Evolutionary conservation across 1,284 basidiomycete species (phyloP), one percentile per base, ranked within the genome.

Genomic region (Apiotrichum laibachii): DNA sequence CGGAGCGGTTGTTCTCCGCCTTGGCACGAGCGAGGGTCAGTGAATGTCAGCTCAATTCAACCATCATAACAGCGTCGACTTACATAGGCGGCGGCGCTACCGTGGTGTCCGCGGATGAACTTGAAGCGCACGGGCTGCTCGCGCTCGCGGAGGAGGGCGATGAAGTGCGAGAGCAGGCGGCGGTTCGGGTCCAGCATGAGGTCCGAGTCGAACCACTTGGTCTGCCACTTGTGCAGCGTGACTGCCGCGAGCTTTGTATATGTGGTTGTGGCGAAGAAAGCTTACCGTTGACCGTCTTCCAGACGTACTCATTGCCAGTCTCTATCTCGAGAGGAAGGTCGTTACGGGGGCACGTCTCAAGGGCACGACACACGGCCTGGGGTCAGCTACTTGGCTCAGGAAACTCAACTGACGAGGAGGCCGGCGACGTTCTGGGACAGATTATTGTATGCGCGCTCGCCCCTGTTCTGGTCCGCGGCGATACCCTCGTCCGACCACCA

Each of bases 101-200:
- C 47, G 18, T 34, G 33, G 34, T 49, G 47, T 5, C 47, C 47
- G 34, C 47, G 47, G n/a, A 49, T 49, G 18, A 33, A 49, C 47
- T 49, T 49, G 47, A 49, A 49, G 11, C 47, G 47, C 5, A 49
- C 47, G 1, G 47, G 47, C 15, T 37, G 31, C 11, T 49, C 33
- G 33, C 47, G 47, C 47, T 49, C 47, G 34, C 47, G 47, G n/a
- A 49, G 47, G 9, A 49, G 47, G 7, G 34, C 47, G 18, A 49
- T 49, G 18, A 49, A n/a, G 47, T 49, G 47, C 26, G 26, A 19
- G 18, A 49, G 15, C 18, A 49, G 16, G 13, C 31, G 16, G n/a
- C 47, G 47, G 47, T 49, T 35, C 8, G 47, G 47, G n/a, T 37
- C 18, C 2, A 13, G 16, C 31, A 21, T 18, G 5, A 49, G 8